Conservation (phyloP, 257 asterid genomes). For the Lithospermum erythrorhizon region DNA sequence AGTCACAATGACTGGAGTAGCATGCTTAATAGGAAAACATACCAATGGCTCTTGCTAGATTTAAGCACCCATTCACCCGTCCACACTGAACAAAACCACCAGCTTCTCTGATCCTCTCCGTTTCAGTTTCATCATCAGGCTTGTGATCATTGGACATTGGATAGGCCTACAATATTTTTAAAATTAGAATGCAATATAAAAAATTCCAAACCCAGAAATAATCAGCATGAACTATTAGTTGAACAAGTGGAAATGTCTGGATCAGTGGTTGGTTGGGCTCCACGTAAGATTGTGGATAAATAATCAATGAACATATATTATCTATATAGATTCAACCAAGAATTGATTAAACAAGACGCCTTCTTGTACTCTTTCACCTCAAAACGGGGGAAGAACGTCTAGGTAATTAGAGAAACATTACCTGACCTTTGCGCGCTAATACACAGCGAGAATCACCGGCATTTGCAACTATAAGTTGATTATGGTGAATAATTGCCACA, state of each 20-base stretch:
- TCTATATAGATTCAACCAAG: too few species aligned
- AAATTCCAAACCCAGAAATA: neutral
- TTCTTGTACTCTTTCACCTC: neutral
- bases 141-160: slow-evolving; percentile 88
- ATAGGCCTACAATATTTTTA: slow-evolving; percentile 40
- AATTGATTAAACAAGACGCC: too few species aligned
- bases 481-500: slow-evolving; percentile 52
- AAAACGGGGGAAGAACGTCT: neutral
- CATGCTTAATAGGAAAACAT: neutral
- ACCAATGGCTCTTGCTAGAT: slow-evolving; percentile 95
- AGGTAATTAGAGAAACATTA: slow-evolving; percentile 15
- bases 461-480: slow-evolving; percentile 69
- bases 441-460: slow-evolving; percentile 97
- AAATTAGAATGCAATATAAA: neutral
- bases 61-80: slow-evolving; percentile 91
- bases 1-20: too few species aligned
- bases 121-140: slow-evolving; percentile 68
- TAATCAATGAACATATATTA: too few species aligned
- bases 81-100: slow-evolving; percentile 91
- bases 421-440: slow-evolving; percentile 72
- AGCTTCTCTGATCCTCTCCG: slow-evolving; percentile 72
- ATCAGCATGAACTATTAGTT: too few species aligned
- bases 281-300: neutral
- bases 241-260: too few species aligned
- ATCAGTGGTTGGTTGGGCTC: too few species aligned